These are phyloP conservation scores for Hyparrhenia diplandra DNA, from an alignment of 176 grass and related monocot genomes.

Conservation along the genomic window DNA sequence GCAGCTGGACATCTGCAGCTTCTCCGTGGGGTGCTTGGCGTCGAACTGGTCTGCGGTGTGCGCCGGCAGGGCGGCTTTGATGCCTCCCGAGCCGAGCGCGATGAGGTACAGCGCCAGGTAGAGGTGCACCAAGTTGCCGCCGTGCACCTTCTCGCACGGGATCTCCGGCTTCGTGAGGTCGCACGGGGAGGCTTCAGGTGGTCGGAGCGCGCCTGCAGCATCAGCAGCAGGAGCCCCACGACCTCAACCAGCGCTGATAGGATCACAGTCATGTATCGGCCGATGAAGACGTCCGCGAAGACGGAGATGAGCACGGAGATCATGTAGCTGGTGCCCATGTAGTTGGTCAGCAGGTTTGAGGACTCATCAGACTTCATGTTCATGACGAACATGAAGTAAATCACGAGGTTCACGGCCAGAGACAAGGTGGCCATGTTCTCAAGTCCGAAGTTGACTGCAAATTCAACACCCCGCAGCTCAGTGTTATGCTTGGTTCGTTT, in stretches of 20 bases:
- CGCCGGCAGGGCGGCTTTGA: conserved; percentile 57
- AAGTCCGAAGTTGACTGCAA: conserved; percentile 43
- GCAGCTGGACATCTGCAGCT: conserved; percentile 60
- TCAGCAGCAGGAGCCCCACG: conserved; percentile 54
- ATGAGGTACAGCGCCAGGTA: conserved; percentile 52
- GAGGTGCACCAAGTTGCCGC: conserved; percentile 32
- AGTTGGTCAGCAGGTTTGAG: conserved; percentile 60
- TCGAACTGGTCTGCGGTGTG: conserved; percentile 86
- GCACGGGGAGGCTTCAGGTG: conserved; percentile 39
- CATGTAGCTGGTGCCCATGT: conserved; percentile 63
- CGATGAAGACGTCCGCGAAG: conserved; percentile 60
- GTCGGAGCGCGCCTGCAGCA: conserved; percentile 50
- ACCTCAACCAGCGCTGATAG: conserved; percentile 42
- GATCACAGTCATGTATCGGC: conserved; percentile 52
- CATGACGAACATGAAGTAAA: conserved; percentile 50
- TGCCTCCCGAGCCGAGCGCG: conserved; percentile 61
- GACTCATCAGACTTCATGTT: conserved; percentile 34
- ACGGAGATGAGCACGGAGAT: conserved; percentile 47
- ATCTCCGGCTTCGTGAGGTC: not conserved
- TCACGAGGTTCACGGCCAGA: conserved; percentile 50
- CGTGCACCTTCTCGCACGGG: conserved; percentile 31
- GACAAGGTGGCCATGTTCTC: conserved; percentile 50
- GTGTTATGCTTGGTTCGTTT: not conserved
- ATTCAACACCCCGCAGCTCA: not conserved
- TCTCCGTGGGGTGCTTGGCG: conserved; percentile 44